phyloP scores from a whole-genome alignment of 305 asterid species.

The Nicotiana rustica region DNA sequence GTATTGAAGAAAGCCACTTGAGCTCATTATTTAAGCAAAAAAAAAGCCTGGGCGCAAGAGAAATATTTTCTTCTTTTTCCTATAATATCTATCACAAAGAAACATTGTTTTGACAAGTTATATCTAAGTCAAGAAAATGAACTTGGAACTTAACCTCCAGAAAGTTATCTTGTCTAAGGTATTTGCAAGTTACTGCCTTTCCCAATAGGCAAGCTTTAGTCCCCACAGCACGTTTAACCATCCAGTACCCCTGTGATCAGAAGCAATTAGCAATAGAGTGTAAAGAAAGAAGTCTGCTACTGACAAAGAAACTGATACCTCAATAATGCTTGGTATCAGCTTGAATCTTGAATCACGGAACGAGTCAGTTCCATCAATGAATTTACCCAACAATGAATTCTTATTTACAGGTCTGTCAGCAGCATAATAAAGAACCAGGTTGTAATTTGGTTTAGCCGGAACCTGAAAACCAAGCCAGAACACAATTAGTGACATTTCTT shows the following conservation, averaged over 20 bases:
- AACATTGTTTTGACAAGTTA: too few relatives aligned
- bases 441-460: constrained; percentile 97
- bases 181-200: constrained; percentile 94
- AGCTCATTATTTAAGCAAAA: not conserved
- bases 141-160: constrained; percentile 71
- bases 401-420: constrained; percentile 86
- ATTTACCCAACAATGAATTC: constrained; percentile 82
- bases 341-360: constrained; percentile 97
- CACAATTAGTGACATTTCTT: constrained; percentile 11
- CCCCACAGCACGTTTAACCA: constrained; percentile 99
- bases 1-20: constrained; percentile 22
- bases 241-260: constrained; percentile 88
- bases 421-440: constrained; percentile 94
- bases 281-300: constrained; percentile 36
- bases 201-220: constrained; percentile 97
- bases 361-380: constrained; percentile 81
- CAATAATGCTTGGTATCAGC: constrained; percentile 95
- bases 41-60: not conserved
- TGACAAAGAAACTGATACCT: constrained; percentile 60
- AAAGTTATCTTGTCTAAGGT: constrained; percentile 94
- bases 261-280: constrained; percentile 30
- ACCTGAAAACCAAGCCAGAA: constrained; percentile 64
- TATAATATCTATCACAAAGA: too few relatives aligned
- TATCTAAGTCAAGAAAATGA: not conserved
- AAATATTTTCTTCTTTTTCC: not conserved